Base-by-base conservation (phyloP, 805 yeast species). In the Wickerhamiella dianesei region DNA sequence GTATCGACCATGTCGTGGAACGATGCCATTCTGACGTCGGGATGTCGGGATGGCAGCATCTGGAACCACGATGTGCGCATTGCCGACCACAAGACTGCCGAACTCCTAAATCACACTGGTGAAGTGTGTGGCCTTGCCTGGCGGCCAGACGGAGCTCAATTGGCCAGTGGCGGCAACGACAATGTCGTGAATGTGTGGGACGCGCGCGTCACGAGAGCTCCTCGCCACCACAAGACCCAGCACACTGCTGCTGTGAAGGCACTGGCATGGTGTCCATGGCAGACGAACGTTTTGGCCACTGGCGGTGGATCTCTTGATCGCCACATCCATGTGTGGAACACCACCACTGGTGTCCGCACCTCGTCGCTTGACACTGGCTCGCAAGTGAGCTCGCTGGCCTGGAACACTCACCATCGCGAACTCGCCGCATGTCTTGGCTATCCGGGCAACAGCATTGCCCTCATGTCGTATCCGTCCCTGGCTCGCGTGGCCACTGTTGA, bases 191-290 rank as follows among this genome's bases (percentile, higher is more conserved):
- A 84, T 60, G 79, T 89, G 42, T 89, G 97, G 96, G 97, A 89
- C 62, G 80, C 82, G 2, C 73, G 95, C 53, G 70, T 77, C 1
- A 57, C 68, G 3, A 64, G 72, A 0, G 59, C 67, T 21, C 95
- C 97, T 2, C 73, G 78, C 52, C 84, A 80, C 61, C 70, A 80
- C 13, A 84, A 87, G 60, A 74, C 80, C 16, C 76, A 77, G 46
- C 98, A 89, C 64, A 80, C 76, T 25, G 96, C 97, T 0, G 97
- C 97, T 0, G 95, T 89, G 3, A 92, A 92, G 64, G 96, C 97
- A 1, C 63, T 92, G 43, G 79, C 89, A 6, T 89, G 96, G 96
- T 82, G 94, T 60, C 97, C 97, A 1, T 81, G 81, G 61, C 89
- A 85, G 56, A 68, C 67, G 25, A 80, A 82, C 50, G 64, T 88